Conservation (phyloP, 768 basidiomycete genomes). For the Auriscalpium orientale region DNA sequence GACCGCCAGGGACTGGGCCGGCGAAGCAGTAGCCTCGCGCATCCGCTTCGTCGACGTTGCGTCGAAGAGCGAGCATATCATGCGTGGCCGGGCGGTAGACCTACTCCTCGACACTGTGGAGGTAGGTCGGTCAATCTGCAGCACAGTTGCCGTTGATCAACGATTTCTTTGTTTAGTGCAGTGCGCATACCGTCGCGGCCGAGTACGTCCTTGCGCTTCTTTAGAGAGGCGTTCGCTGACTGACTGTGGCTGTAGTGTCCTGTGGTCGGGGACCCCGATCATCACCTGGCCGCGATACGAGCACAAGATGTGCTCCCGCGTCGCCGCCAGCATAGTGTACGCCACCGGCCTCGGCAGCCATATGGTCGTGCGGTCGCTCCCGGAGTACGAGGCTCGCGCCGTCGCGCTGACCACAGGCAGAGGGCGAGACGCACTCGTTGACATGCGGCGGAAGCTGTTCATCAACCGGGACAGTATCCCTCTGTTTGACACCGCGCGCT, state of each 20-base stretch:
- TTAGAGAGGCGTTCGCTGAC: background rate
- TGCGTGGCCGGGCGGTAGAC: conserved; percentile 39
- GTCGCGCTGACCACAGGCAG: conserved; percentile 26
- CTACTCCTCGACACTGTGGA: conserved; percentile 46
- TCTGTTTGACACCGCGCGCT: conserved; percentile 41
- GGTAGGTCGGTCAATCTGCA: conserved; percentile 20
- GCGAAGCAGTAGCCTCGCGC: conserved; percentile 36
- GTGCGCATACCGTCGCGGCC: conserved; percentile 43
- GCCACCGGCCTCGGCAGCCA: conserved; percentile 41
- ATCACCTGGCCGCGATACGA: conserved; percentile 38
- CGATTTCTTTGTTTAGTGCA: conserved; percentile 28
- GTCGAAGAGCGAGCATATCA: conserved; percentile 37
- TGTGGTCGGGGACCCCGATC: conserved; percentile 46
- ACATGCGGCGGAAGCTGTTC: conserved; percentile 35
- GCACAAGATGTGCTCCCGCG: conserved; percentile 45
- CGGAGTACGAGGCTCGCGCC: conserved; percentile 40
- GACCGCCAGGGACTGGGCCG: conserved; percentile 37
- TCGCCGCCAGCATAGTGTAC: conserved; percentile 39
- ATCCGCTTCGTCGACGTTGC: conserved; percentile 43
- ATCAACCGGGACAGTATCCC: conserved; percentile 34
- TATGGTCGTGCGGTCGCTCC: conserved; percentile 37
- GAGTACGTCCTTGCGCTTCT: conserved; percentile 28
- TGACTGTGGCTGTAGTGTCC: conserved; percentile 26
- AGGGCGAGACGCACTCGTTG: conserved; percentile 26
- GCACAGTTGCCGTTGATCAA: background rate